Evolutionary conservation across 345 rosid species (phyloP).

Genomic region (Gossypium thurberi): DNA sequence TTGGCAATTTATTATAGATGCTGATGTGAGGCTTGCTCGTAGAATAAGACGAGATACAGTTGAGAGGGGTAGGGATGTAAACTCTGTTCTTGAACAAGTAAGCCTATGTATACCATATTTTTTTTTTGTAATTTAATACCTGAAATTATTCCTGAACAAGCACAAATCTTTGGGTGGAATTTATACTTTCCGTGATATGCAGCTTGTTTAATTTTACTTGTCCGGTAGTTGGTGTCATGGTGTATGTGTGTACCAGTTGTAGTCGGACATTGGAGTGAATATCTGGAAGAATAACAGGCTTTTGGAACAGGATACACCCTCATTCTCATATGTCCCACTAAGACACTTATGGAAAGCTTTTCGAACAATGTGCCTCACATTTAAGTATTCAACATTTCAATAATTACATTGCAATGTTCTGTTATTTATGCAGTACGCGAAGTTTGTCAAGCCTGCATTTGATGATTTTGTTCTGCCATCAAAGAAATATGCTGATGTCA

Average conservation of each 20-base stretch:
- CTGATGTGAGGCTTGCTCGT: conserved; percentile 99
- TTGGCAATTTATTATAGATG: conserved; percentile 54
- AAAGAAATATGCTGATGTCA: conserved; percentile 91
- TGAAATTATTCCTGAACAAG: background rate
- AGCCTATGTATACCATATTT: conserved; percentile 13
- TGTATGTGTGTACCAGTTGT: background rate
- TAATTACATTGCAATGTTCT: background rate
- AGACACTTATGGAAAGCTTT: background rate
- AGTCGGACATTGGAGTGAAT: background rate
- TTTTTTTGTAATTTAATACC: conserved; percentile 12
- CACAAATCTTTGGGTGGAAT: background rate
- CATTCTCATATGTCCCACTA: background rate
- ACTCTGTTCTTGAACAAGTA: conserved; percentile 98
- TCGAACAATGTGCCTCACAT: background rate
- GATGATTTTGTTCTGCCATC: conserved; percentile 95
- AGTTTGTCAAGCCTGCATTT: conserved; percentile 99
- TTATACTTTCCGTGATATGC: conserved; percentile 5
- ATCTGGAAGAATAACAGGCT: background rate
- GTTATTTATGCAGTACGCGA: conserved; percentile 57
- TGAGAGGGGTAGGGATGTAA: conserved; percentile 90
- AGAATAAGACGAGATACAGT: conserved; percentile 96
- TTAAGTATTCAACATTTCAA: conserved; percentile 6
- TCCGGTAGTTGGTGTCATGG: background rate
- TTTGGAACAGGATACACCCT: background rate
- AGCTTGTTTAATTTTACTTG: background rate